Percentiles rank a stretch among this genome's conserved stretches.
phyloP scores from a whole-genome alignment of 208 protist species.

The Crithidia thermophila region DNA sequence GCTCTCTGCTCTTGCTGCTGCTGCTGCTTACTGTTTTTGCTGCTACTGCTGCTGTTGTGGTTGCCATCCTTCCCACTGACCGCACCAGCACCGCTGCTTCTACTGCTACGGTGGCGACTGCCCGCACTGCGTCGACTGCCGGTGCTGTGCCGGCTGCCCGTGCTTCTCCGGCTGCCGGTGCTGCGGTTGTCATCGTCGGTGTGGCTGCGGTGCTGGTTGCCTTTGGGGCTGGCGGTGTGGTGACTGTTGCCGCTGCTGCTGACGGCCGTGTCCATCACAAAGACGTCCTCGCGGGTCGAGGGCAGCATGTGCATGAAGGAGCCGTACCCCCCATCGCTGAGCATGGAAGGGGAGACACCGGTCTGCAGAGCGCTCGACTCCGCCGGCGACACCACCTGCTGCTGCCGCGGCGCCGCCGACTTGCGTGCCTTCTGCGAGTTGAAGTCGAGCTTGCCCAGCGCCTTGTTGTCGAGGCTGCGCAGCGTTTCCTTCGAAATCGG shows the following conservation, averaged over 20 bases:
- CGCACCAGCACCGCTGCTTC: no score
- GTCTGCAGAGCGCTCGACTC: neutral
- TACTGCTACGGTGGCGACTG: neutral
- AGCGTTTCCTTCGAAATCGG: conserved; percentile 18
- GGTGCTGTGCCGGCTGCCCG: conserved; percentile 8
- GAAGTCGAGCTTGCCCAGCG: conserved; percentile 12
- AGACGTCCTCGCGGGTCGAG: neutral
- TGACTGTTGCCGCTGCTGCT: no score
- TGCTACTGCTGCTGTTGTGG: neutral
- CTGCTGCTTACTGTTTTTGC: neutral
- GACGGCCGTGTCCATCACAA: no score
- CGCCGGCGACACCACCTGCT: neutral
- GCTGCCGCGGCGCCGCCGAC: neutral
- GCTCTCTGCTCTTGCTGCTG: neutral
- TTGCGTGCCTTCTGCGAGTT: conserved; percentile 8
- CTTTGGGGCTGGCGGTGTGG: no score
- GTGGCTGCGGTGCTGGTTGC: neutral
- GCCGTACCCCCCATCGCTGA: conserved; percentile 14
- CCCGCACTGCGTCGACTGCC: no score
- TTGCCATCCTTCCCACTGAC: neutral
- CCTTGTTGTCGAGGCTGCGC: neutral
- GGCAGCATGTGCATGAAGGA: conserved; percentile 9
- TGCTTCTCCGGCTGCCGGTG: neutral
- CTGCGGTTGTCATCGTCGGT: neutral
- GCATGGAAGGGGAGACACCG: neutral